These are phyloP conservation scores for Berberis vulgaris DNA, from an alignment of 164 flowering plant species.

Conservation along the genomic window DNA sequence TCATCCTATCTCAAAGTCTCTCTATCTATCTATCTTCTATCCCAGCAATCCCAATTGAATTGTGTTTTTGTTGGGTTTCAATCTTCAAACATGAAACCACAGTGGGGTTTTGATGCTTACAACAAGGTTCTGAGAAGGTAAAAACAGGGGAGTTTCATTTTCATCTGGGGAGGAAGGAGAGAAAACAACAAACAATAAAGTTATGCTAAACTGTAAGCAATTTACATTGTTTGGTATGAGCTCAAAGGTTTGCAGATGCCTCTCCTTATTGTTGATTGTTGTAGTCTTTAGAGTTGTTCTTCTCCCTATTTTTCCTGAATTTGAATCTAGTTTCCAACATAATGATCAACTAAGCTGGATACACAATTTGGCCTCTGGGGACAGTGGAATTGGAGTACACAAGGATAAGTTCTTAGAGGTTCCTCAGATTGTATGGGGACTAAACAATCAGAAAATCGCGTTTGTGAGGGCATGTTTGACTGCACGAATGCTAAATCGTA, in stretches of 20 bases:
- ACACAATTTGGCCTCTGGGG: constrained; percentile 3
- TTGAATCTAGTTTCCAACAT: constrained; percentile 12
- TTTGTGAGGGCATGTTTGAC: constrained; percentile 88
- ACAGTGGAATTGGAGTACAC: constrained; percentile 22
- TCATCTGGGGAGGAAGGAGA: too few relatives aligned
- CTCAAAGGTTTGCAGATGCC: constrained; percentile 42
- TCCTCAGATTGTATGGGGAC: constrained; percentile 96
- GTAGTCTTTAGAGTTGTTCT: constrained; percentile 34
- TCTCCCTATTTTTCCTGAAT: constrained; percentile 24
- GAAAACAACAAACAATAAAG: too few relatives aligned
- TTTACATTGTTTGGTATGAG: constrained; percentile 26
- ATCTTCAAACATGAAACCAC: too few relatives aligned
- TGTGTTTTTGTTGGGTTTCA: too few relatives aligned
- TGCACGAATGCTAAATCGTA: constrained; percentile 70
- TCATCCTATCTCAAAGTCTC: too few relatives aligned
- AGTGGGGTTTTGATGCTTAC: too few relatives aligned
- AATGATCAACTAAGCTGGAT: constrained; percentile 9
- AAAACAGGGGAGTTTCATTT: too few relatives aligned
- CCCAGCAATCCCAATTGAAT: too few relatives aligned
- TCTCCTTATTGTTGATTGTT: constrained; percentile 30
- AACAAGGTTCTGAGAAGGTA: too few relatives aligned
- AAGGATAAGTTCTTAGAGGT: constrained; percentile 69
- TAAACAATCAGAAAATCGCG: constrained; percentile 95
- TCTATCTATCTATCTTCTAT: too few relatives aligned
- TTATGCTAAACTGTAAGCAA: constrained; percentile 20